Evolutionary conservation across 805 yeast genomes (phyloP).

Genomic region (Zygosaccharomyces siamensis): DNA sequence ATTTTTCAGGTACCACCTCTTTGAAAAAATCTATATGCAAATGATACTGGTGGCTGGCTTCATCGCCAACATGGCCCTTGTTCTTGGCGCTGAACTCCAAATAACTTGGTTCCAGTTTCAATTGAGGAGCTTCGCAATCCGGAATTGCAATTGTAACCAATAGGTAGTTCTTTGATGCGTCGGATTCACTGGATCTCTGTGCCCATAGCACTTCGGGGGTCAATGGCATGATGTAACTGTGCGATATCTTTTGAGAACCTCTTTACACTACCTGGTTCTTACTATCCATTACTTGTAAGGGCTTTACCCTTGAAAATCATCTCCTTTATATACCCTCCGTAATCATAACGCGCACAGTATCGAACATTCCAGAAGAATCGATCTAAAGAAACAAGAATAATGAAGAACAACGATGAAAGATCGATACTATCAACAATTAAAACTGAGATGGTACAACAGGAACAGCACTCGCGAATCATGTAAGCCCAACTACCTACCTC

Average conservation of each 20-base stretch:
- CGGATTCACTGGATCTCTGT: conserved; percentile 81
- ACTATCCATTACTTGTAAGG: too few species aligned
- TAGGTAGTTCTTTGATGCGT: conserved; percentile 66
- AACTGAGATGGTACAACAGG: background rate
- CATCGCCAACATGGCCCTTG: conserved; percentile 45
- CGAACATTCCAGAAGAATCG: conserved; percentile 7
- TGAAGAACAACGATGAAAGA: background rate
- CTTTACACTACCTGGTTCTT: background rate
- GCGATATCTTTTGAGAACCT: background rate
- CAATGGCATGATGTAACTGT: conserved; percentile 8
- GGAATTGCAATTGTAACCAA: conserved; percentile 68
- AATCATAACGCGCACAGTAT: background rate
- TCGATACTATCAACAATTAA: background rate
- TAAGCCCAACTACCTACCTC: background rate
- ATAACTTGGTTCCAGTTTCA: conserved; percentile 53
- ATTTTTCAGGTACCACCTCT: conserved; percentile 62
- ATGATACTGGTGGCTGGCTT: conserved; percentile 44
- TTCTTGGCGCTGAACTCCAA: conserved; percentile 44
- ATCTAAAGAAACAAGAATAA: background rate
- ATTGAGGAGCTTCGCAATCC: conserved; percentile 59
- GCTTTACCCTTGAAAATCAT: conserved; percentile 4
- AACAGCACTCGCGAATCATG: background rate
- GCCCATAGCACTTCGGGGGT: conserved; percentile 81
- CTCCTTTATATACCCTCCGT: conserved; percentile 6
- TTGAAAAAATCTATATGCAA: conserved; percentile 71